Conservation (phyloP, 495 filamentous ascomycete genomes). For the Penicillium argentinense region DNA sequence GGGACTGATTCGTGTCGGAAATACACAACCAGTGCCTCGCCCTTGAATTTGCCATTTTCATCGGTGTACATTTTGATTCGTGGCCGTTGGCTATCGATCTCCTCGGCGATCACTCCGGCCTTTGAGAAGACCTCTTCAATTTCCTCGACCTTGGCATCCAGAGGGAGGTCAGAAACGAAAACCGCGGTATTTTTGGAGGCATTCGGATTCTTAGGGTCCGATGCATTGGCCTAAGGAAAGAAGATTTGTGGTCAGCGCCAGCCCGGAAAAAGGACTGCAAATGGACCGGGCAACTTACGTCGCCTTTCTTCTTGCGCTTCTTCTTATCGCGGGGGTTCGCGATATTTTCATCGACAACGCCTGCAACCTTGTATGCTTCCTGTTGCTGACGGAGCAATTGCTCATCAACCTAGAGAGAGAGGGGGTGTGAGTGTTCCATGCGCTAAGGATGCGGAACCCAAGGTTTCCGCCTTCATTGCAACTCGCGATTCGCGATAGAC, state of each 20-base stretch:
- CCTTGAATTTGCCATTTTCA: conserved; percentile 81
- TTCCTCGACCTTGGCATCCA: conserved; percentile 75
- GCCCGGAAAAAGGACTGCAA: not conserved
- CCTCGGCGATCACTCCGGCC: conserved; percentile 91
- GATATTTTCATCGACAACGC: conserved; percentile 62
- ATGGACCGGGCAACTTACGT: conserved; percentile 55
- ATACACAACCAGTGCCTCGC: conserved; percentile 89
- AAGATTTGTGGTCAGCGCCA: not conserved
- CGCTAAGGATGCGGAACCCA: not conserved
- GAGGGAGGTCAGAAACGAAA: conserved; percentile 83
- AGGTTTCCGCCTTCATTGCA: not conserved
- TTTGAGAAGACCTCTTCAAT: conserved; percentile 79
- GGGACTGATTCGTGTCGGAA: conserved; percentile 89
- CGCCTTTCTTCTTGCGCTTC: conserved; percentile 65
- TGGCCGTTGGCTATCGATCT: conserved; percentile 79
- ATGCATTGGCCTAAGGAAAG: conserved; percentile 30
- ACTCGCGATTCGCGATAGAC: not conserved
- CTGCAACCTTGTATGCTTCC: conserved; percentile 68
- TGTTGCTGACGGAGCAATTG: conserved; percentile 76
- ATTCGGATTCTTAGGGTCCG: conserved; percentile 61
- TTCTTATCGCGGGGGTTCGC: conserved; percentile 63
- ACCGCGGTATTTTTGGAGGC: conserved; percentile 88
- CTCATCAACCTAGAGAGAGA: conserved; percentile 65
- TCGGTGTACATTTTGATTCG: conserved; percentile 93
- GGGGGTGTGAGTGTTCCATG: conserved; percentile 6